Evolutionary conservation across 306 rosid genomes (phyloP).

Genomic region (Castanopsis chinensis): DNA sequence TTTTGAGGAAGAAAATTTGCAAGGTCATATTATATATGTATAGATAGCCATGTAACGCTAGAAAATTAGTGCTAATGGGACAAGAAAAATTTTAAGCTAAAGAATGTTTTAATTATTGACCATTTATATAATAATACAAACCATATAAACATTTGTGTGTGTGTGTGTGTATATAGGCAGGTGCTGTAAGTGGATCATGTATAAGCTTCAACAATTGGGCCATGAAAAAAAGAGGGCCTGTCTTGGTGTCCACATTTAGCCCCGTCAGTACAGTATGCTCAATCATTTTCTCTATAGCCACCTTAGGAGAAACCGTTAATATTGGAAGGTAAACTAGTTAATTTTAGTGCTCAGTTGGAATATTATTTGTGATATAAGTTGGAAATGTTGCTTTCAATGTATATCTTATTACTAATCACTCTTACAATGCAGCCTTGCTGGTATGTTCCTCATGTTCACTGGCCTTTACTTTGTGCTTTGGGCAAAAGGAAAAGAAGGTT

Average conservation of each 20-base stretch:
- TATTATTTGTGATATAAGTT: background rate
- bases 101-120: too few species aligned
- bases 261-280: constrained; percentile 79
- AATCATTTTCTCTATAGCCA: constrained; percentile 50
- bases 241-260: constrained; percentile 74
- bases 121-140: too few species aligned
- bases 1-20: background rate
- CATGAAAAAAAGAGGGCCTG: constrained; percentile 86
- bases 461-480: constrained; percentile 89
- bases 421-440: constrained; percentile 54
- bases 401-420: background rate
- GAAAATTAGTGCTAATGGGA: background rate
- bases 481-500: constrained; percentile 81
- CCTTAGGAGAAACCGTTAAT: constrained; percentile 49
- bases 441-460: constrained; percentile 74
- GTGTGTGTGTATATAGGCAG: constrained; percentile 37
- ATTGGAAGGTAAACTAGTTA: constrained; percentile 56
- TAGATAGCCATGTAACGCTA: background rate
- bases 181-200: constrained; percentile 62
- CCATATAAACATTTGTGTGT: background rate
- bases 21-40: background rate
- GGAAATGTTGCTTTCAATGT: background rate
- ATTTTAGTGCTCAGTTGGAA: background rate
- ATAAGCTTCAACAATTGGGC: constrained; percentile 86
- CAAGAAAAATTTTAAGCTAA: too few species aligned